A percentile compares a stretch with the other conserved stretches of the same genome.
phyloP scores from a whole-genome alignment of 1,284 basidiomycete genomes.

The Fomes fomentarius region DNA sequence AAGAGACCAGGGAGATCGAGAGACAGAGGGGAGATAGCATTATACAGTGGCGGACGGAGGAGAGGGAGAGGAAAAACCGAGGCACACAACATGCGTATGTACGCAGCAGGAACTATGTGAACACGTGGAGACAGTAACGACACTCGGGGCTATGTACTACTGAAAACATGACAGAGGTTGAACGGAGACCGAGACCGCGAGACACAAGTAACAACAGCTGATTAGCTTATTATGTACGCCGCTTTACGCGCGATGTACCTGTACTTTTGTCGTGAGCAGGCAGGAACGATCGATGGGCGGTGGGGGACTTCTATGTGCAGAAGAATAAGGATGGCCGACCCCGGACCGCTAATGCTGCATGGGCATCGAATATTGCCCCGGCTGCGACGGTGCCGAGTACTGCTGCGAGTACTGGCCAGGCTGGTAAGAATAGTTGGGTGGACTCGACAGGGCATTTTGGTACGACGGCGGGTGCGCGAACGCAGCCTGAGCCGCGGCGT shows the following conservation, averaged over 20 bases:
- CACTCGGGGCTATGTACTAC: not conserved
- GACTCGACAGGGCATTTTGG: slow-evolving; percentile 48
- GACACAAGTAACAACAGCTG: not conserved
- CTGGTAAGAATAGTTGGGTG: slow-evolving; percentile 42
- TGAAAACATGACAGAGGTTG: not conserved
- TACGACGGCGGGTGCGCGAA: slow-evolving; percentile 38
- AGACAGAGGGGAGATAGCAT: not conserved
- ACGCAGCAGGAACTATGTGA: too few species aligned
- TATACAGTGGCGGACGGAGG: not conserved
- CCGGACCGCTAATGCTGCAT: slow-evolving; percentile 23
- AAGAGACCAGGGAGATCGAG: not conserved
- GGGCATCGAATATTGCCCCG: slow-evolving; percentile 17
- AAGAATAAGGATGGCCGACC: too few species aligned
- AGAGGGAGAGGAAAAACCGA: not conserved
- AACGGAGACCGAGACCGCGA: not conserved
- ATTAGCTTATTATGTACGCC: slow-evolving; percentile 17
- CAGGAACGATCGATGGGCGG: slow-evolving; percentile 2
- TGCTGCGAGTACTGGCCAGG: slow-evolving; percentile 14
- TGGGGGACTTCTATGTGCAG: slow-evolving; percentile 5
- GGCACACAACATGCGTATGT: not conserved
- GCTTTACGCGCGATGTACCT: slow-evolving; percentile 16
- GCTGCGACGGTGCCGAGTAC: slow-evolving; percentile 8
- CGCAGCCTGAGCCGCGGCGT: slow-evolving; percentile 11
- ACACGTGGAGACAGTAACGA: not conserved
- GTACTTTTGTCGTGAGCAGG: slow-evolving; percentile 12